These are phyloP conservation scores for Vigna radiata DNA, from an alignment of 306 rosid genomes.

Conservation along the genomic window DNA sequence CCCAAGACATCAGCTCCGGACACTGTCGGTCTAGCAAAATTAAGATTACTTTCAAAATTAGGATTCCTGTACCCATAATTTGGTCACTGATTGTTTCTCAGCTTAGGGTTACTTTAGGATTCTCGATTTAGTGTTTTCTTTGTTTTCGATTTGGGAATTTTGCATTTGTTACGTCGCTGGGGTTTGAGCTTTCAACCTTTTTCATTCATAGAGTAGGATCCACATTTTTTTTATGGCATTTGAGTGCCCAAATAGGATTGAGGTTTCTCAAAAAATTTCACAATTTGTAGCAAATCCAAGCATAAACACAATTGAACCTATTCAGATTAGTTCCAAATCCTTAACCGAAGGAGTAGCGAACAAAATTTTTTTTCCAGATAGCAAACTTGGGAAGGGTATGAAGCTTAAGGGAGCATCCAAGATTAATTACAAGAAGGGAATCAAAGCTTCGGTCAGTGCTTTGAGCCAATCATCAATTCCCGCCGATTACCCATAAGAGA, in stretches of 20 bases:
- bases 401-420: constrained; percentile 45
- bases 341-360: constrained; percentile 33
- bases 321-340: constrained; percentile 41
- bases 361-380: constrained; percentile 39
- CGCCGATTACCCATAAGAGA: constrained; percentile 44
- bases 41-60: not conserved
- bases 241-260: constrained; percentile 70
- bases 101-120: constrained; percentile 37
- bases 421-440: constrained; percentile 53
- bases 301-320: constrained; percentile 49
- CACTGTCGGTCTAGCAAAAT: no score
- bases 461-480: constrained; percentile 44
- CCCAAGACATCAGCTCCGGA: no score
- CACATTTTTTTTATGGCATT: constrained; percentile 81
- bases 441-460: constrained; percentile 35
- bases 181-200: constrained; percentile 57
- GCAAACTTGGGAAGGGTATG: constrained; percentile 42
- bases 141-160: not conserved
- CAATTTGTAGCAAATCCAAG: constrained; percentile 47
- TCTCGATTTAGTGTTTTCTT: constrained; percentile 12
- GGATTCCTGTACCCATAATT: constrained; percentile 30
- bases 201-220: constrained; percentile 43
- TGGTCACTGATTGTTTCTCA: not conserved
- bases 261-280: constrained; percentile 59
- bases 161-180: not conserved